Percentiles rank a stretch among this genome's conserved stretches.
phyloP scores from a whole-genome alignment of 1,284 basidiomycete species.

The Naganishia sp. region DNA sequence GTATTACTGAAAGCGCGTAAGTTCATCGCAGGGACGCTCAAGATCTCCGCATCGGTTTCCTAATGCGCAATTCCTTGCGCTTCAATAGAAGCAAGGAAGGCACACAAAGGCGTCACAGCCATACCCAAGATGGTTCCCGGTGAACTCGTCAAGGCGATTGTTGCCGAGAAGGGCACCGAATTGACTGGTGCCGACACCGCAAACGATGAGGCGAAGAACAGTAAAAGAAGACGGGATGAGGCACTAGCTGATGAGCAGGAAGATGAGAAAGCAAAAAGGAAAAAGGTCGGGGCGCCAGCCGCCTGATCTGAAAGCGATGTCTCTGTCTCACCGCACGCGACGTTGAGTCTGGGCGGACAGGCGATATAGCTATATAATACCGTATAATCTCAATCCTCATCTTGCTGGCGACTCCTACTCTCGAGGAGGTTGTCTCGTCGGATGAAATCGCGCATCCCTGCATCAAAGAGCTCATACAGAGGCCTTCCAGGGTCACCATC shows the following conservation, averaged over 20 bases:
- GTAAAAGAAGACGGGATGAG: conserved; percentile 1
- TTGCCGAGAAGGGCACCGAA: background rate
- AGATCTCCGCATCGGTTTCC: background rate
- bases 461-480: too few relatives aligned
- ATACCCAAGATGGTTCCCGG: conserved; percentile 41
- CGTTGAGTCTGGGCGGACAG: too few relatives aligned
- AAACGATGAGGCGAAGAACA: background rate
- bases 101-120: conserved; percentile 50
- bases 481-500: background rate
- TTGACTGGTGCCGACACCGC: background rate
- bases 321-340: too few relatives aligned
- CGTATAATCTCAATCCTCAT: too few relatives aligned
- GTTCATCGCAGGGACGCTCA: conserved; percentile 30
- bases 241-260: background rate
- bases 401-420: too few relatives aligned
- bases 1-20: conserved; percentile 52
- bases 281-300: background rate
- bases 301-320: too few relatives aligned
- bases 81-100: conserved; percentile 46
- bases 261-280: background rate
- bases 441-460: too few relatives aligned
- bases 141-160: background rate
- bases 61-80: background rate
- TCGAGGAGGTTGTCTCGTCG: too few relatives aligned
- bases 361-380: too few relatives aligned